These are phyloP conservation scores for Euphorbia schlechtendalii DNA, from an alignment of 441 rosid genomes.

Conservation along the genomic window DNA sequence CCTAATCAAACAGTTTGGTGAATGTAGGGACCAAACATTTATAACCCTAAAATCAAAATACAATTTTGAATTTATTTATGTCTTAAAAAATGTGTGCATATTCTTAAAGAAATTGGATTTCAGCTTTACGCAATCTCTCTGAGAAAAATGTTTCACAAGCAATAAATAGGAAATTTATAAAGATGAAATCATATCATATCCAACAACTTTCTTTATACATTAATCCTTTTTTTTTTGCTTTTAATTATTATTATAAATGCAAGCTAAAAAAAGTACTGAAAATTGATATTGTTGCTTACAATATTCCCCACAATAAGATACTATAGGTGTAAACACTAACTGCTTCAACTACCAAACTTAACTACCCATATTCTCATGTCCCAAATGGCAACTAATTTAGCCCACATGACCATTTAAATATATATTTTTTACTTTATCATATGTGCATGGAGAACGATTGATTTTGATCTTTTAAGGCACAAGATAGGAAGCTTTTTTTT, in stretches of 20 bases:
- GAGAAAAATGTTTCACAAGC: slow-evolving; percentile 14
- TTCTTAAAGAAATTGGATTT: background rate
- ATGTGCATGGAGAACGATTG: slow-evolving; percentile 1
- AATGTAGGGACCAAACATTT: slow-evolving; percentile 27
- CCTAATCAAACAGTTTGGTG: slow-evolving; percentile 23
- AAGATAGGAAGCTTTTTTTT: too few species aligned
- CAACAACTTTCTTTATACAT: background rate
- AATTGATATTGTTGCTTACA: background rate
- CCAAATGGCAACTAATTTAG: background rate
- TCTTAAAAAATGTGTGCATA: slow-evolving; percentile 18
- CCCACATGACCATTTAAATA: too few species aligned
- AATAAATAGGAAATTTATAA: slow-evolving; percentile 1
- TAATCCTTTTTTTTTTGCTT: background rate
- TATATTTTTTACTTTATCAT: background rate
- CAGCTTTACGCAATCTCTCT: slow-evolving; percentile 29
- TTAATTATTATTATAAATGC: background rate
- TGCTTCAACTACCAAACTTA: slow-evolving; percentile 28
- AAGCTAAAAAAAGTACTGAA: too few species aligned
- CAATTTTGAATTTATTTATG: background rate
- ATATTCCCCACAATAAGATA: background rate
- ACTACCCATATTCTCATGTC: slow-evolving; percentile 22
- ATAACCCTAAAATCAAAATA: slow-evolving; percentile 10
- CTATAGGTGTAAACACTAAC: slow-evolving; percentile 20
- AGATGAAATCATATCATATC: slow-evolving; percentile 9
- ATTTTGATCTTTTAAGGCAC: too few species aligned